phyloP scores from a whole-genome alignment of 352 stramenopile species.

The Globisporangium okanoganense region DNA sequence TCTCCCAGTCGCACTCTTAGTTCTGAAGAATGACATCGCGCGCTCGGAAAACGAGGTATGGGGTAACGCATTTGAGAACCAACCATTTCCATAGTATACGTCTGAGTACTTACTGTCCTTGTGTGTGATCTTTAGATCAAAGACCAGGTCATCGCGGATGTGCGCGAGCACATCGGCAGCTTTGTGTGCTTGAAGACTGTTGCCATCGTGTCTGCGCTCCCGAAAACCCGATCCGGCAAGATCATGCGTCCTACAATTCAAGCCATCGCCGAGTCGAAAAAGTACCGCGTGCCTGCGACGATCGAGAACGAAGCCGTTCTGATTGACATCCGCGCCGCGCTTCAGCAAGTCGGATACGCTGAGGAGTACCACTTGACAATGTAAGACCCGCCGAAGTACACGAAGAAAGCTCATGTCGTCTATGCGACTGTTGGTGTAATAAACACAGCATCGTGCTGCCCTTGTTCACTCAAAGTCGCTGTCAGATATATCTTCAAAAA shows the following conservation, averaged over 20 bases:
- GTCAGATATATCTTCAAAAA: constrained; percentile 60
- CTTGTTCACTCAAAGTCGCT: constrained; percentile 49
- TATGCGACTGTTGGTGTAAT: background rate
- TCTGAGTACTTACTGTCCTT: background rate
- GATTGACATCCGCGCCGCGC: constrained; percentile 21
- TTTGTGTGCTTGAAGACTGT: constrained; percentile 32
- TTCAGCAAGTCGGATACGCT: constrained; percentile 33
- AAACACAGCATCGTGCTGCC: background rate
- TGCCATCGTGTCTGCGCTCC: constrained; percentile 21
- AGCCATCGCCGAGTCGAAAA: constrained; percentile 31
- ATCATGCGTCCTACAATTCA: constrained; percentile 36
- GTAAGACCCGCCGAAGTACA: constrained; percentile 7
- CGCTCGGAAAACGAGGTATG: constrained; percentile 22
- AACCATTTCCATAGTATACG: background rate
- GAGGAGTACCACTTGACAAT: constrained; percentile 18
- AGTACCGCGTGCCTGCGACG: constrained; percentile 35
- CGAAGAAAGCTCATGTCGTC: background rate
- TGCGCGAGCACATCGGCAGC: constrained; percentile 25
- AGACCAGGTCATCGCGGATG: constrained; percentile 20
- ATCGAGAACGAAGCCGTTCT: constrained; percentile 39
- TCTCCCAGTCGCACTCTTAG: constrained; percentile 28
- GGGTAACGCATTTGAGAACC: background rate
- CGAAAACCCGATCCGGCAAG: constrained; percentile 32
- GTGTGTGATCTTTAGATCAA: constrained; percentile 12
- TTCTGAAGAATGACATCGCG: constrained; percentile 24